Evolutionary conservation across 148 eudicot genomes (phyloP).

Genomic region (Linanthus parryae): DNA sequence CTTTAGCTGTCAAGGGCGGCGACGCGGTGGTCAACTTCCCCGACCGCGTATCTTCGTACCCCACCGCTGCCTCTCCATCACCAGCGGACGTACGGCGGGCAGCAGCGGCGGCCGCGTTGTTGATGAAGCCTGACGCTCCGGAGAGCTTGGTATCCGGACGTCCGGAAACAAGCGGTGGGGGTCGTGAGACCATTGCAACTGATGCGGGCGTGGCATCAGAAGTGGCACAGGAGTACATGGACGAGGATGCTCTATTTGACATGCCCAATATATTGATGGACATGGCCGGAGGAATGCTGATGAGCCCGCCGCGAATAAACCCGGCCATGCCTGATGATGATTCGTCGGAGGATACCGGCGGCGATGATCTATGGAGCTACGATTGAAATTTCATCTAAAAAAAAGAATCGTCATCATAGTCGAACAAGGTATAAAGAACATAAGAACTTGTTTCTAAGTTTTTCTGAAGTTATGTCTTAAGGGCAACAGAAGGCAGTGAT

Average conservation of each 20-base stretch:
- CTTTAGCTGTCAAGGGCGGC: slow-evolving; percentile 41
- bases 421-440: no score
- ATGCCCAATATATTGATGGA: slow-evolving; percentile 65
- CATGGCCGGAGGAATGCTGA: slow-evolving; percentile 74
- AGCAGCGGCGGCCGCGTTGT: slow-evolving; percentile 35
- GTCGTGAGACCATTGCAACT: no score
- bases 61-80: slow-evolving; percentile 33
- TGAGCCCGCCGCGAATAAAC: slow-evolving; percentile 47
- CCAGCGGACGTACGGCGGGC: slow-evolving; percentile 39
- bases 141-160: not conserved
- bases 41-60: slow-evolving; percentile 21
- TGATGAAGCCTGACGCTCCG: slow-evolving; percentile 9
- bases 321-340: slow-evolving; percentile 22
- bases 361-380: slow-evolving; percentile 46
- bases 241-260: slow-evolving; percentile 47
- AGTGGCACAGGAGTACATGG: slow-evolving; percentile 29
- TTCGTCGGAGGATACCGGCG: slow-evolving; percentile 19
- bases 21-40: slow-evolving; percentile 58
- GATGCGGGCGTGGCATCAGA: no score
- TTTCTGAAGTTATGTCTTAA: no score
- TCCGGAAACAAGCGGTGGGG: not conserved
- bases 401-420: no score
- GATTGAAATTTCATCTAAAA: slow-evolving; percentile 5
- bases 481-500: no score
- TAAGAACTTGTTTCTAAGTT: no score